Evolutionary conservation across 345 rosid genomes (phyloP).

Genomic region (Salix udensis): DNA sequence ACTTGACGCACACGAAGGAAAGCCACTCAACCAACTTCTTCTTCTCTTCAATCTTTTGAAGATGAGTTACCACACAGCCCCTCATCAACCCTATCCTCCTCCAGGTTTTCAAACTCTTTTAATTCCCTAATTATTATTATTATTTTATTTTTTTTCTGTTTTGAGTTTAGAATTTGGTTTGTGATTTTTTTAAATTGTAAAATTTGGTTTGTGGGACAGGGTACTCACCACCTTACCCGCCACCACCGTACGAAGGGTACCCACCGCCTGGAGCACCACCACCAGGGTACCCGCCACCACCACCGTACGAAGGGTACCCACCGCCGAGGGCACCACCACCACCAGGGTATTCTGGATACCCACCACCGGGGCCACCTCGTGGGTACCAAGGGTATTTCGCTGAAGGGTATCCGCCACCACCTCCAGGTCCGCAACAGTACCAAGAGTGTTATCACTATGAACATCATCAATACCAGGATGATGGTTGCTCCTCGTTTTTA

Average conservation of each 20-base stretch:
- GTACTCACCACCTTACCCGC: conserved; percentile 32
- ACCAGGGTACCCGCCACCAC: conserved; percentile 33
- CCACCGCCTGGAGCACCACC: conserved; percentile 40
- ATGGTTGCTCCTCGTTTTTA: conserved; percentile 57
- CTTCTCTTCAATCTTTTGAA: neutral
- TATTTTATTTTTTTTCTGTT: neutral
- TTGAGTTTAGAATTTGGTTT: conserved; percentile 5
- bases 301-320: conserved; percentile 19
- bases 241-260: conserved; percentile 51
- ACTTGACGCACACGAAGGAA: neutral
- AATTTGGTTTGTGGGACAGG: conserved; percentile 18
- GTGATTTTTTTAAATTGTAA: neutral
- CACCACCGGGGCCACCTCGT: conserved; percentile 44
- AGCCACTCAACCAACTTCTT: neutral
- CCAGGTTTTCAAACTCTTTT: conserved; percentile 39
- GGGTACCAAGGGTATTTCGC: conserved; percentile 81
- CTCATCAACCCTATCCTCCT: conserved; percentile 56
- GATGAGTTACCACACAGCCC: conserved; percentile 61
- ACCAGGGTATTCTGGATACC: conserved; percentile 41
- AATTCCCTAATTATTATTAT: neutral
- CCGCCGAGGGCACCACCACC: conserved; percentile 32
- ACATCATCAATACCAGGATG: conserved; percentile 49
- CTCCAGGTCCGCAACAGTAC: conserved; percentile 43
- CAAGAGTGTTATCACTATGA: conserved; percentile 40
- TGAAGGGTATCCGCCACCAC: conserved; percentile 50